phyloP scores from a whole-genome alignment of 2,329 filamentous ascomycete genomes.

The Pestalotiopsis sp. region DNA sequence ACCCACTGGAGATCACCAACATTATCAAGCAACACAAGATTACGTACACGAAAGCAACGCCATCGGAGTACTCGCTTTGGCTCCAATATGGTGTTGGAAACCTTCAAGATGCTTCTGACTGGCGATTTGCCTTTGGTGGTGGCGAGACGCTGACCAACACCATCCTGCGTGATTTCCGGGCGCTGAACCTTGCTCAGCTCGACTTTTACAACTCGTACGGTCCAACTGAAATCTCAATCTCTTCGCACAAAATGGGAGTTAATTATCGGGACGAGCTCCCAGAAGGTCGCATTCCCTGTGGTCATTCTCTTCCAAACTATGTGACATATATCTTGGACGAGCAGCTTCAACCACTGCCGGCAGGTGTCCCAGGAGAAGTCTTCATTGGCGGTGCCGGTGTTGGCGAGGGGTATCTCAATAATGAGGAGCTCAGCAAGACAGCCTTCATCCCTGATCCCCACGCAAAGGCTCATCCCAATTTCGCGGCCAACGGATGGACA shows the following conservation, averaged over 20 bases:
- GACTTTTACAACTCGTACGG: slow-evolving; percentile 19
- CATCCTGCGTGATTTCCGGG: slow-evolving; percentile 12
- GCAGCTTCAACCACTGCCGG: slow-evolving; percentile 34
- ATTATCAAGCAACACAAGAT: slow-evolving; percentile 34
- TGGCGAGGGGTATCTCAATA: slow-evolving; percentile 35
- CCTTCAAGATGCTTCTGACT: slow-evolving; percentile 18
- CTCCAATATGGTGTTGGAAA: slow-evolving; percentile 16
- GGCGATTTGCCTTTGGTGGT: slow-evolving; percentile 33
- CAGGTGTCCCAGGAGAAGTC: slow-evolving; percentile 44
- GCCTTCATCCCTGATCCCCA: slow-evolving; percentile 8
- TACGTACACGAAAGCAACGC: slow-evolving; percentile 36
- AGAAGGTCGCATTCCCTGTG: slow-evolving; percentile 9
- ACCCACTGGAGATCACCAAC: slow-evolving; percentile 31
- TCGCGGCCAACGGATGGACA: slow-evolving; percentile 13
- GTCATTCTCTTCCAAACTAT: slow-evolving; percentile 16
- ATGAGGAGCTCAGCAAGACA: slow-evolving; percentile 15
- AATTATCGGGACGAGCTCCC: background rate
- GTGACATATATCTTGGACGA: slow-evolving; percentile 41
- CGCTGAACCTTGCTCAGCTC: background rate
- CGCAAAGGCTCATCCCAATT: background rate
- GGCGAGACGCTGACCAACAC: slow-evolving; percentile 28
- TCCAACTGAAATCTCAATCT: slow-evolving; percentile 16
- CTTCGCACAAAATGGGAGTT: background rate
- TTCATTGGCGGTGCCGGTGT: slow-evolving; percentile 39
- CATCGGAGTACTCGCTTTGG: slow-evolving; percentile 37